Conservation (phyloP, 2,329 filamentous ascomycete genomes). For the Epichloe festucae region DNA sequence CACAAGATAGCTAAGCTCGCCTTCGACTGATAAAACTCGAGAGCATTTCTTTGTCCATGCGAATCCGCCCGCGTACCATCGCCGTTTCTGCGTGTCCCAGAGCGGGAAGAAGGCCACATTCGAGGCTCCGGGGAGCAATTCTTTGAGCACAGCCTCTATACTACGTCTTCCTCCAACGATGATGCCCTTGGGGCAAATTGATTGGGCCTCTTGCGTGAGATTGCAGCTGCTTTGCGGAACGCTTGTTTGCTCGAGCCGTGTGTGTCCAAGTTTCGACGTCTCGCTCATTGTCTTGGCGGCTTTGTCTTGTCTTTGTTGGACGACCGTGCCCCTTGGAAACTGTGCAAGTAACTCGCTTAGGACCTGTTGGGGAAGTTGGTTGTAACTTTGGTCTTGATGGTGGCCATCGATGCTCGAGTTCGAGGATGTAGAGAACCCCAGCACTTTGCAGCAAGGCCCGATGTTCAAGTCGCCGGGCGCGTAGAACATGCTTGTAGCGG, state of each 20-base stretch:
- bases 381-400: conserved; percentile 2
- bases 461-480: neutral
- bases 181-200: neutral
- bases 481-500: conserved; percentile 2
- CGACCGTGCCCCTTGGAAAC: conserved; percentile 2
- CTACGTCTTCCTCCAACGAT: neutral
- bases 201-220: neutral
- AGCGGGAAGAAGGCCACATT: conserved; percentile 35
- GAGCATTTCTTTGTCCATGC: conserved; percentile 32
- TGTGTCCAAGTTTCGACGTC: neutral
- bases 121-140: conserved; percentile 28
- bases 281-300: neutral
- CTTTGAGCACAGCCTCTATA: conserved; percentile 14
- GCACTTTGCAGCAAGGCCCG: conserved; percentile 16
- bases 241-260: neutral
- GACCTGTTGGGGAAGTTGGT: conserved; percentile 1
- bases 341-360: conserved; percentile 1
- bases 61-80: conserved; percentile 37
- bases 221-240: neutral
- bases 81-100: conserved; percentile 31
- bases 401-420: conserved; percentile 22
- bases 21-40: conserved; percentile 29
- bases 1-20: conserved; percentile 37
- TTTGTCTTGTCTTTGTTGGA: neutral
- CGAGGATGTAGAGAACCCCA: conserved; percentile 26